Evolutionary conservation across 805 yeast genomes (phyloP), one percentile per base, ranked within the genome.

Genomic region (Torulaspora gathmanii): DNA sequence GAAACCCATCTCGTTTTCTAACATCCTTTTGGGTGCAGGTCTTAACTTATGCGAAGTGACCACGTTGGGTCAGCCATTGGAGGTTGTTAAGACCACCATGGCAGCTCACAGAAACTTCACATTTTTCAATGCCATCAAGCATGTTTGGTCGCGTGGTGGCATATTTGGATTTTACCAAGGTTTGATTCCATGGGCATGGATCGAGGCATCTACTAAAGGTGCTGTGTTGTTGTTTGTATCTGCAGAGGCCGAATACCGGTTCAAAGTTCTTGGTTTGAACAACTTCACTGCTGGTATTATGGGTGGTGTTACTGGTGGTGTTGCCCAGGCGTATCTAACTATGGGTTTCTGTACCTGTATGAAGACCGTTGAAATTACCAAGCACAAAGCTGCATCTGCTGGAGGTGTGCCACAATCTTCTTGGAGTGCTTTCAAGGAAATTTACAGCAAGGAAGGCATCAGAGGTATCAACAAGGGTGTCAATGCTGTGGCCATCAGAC

Each of bases 161-260:
- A 58, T 83, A 13, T 63, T 78, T 23, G 99, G 98, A 0, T 93
- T 90, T 71, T 93, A 90, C 70, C 99, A 93, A 68, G 99, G 99
- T 26, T 75, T 93, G 63, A 90, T 91, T 53, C 99, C 99, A 37
- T 93, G 99, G 99, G 99, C 98, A 5, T 90, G 98, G 97, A 86
- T 93, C 56, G 99, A 91, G 69, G 99, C 96, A 8, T 86, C 96
- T n/a, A 93, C 99, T 29, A 93, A 93, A 68, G 99, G 99, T 65
- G 97, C 98, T 4, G 96, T 90, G 6, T 73, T 93, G 45, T 74
- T 93, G 55, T 93, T 93, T 59, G 96, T 89, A 27, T 83, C 95
- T 37, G 81, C 95, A 37, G 98, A 93, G 64, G 86, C 89, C 42
- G 98, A 93, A 69, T 87, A 86, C 67, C 77, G 76, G 39, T 79